Conservation (phyloP, 306 rosid genomes). For the Inga leiocalycina region DNA sequence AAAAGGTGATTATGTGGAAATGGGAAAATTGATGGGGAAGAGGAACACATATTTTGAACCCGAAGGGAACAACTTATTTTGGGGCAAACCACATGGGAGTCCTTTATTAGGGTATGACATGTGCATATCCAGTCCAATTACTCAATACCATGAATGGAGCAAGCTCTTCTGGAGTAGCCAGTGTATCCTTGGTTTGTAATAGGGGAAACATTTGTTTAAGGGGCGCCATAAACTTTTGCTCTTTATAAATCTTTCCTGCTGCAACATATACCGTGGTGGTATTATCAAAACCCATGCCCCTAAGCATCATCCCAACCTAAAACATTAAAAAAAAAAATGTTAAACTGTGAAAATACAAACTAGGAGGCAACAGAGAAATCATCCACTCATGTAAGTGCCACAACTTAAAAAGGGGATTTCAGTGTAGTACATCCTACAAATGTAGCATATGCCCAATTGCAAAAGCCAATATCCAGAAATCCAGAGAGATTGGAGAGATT, state of each 20-base stretch:
- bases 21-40: neutral
- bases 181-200: slow-evolving; percentile 79
- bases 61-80: neutral
- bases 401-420: neutral
- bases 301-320: slow-evolving; percentile 97
- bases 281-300: slow-evolving; percentile 97
- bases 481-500: neutral
- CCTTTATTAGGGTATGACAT: neutral
- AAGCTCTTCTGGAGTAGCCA: slow-evolving; percentile 84
- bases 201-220: slow-evolving; percentile 93
- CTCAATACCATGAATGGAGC: slow-evolving; percentile 73
- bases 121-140: slow-evolving; percentile 28
- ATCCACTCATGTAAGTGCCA: neutral
- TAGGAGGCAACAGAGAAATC: neutral
- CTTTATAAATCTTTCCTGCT: slow-evolving; percentile 88
- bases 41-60: neutral
- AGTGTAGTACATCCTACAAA: neutral
- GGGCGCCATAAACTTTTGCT: slow-evolving; percentile 87
- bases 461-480: neutral
- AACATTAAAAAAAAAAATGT: slow-evolving; percentile 24
- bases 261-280: slow-evolving; percentile 85
- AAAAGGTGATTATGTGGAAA: neutral
- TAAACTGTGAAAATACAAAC: slow-evolving; percentile 22
- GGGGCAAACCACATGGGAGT: neutral
- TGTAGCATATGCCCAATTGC: neutral